Base-by-base conservation (phyloP, 1,284 basidiomycete species). In the Tetrapyrgos nigripes region DNA sequence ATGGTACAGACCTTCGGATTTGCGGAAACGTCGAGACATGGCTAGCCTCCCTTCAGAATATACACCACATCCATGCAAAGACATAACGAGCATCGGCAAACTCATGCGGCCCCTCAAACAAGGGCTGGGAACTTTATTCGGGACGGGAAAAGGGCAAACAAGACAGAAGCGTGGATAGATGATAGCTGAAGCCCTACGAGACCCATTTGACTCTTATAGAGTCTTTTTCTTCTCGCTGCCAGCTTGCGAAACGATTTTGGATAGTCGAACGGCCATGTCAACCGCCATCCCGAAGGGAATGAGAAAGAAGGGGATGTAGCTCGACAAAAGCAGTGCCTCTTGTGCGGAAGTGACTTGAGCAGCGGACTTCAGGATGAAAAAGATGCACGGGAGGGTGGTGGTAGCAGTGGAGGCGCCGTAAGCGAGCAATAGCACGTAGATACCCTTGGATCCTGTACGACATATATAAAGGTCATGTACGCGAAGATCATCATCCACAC, bases 401-500 rank as follows among this genome's bases (percentile, higher is more conserved):
- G 92, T 94, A 0, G 85, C 79, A 0, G 92, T 89, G 0, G 90
- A 92, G 0, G 91, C 89, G 26, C 82, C 91, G 70, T 95, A 96
- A 29, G 88, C 71, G 4, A 92, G 76, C 4, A 96, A 75, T 19
- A 86, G 76, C 10, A 81, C 72, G 67, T 87, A 87, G 53, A 84
- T 78, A 11, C 69, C 66, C 6, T 67, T 73, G 2, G 73, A 80
- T 60, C 75, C 87, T 86, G 64, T 57, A 63, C 17, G 23, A 51
- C 46, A 53, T 28, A 33, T 48, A 14, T 23, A 21, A 11, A 56
- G 48, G 47, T 19, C 24, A 35, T 56, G 17, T 13, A 26, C 37
- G 35, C 14, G n/a, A n/a, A 14, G 33, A 13, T 50, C 23, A 23
- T 31, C 10, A 46, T n/a, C 33, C 2, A 14, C 14, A 66, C 80